A percentile compares a stretch with the other conserved stretches of the same genome.
phyloP scores from a whole-genome alignment of 163 green algal genomes.

The Chlorella variabilis region DNA sequence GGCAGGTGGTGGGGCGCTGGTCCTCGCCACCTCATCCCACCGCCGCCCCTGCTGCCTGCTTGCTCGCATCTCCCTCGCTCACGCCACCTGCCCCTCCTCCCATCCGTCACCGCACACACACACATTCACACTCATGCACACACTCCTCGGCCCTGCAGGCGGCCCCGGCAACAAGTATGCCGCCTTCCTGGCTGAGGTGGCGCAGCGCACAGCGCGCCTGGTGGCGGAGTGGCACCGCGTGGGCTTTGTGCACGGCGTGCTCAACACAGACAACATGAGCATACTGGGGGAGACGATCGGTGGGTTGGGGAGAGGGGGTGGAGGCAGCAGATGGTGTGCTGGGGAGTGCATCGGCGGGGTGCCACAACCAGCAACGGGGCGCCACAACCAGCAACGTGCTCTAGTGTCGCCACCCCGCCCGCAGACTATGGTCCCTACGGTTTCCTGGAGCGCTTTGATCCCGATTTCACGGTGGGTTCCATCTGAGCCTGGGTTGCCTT shows the following conservation, averaged over 20 bases:
- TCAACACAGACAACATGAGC: slow-evolving; percentile 99
- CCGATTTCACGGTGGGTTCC: slow-evolving; percentile 75
- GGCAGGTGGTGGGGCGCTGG: no score
- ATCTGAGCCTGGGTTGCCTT: not conserved
- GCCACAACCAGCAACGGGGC: no score
- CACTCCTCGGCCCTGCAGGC: not conserved
- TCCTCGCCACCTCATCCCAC: no score
- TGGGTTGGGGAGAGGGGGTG: slow-evolving; percentile 24
- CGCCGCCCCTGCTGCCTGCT: not conserved
- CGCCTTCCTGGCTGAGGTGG: slow-evolving; percentile 72
- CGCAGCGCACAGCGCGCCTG: slow-evolving; percentile 76
- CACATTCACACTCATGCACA: no score
- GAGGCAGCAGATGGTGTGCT: not conserved
- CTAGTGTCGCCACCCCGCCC: no score
- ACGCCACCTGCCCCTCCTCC: not conserved
- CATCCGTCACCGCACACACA: no score
- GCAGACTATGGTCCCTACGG: slow-evolving; percentile 67
- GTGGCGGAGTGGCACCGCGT: slow-evolving; percentile 90
- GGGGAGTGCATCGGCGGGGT: not conserved
- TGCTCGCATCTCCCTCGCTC: no score
- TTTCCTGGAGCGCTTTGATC: slow-evolving; percentile 70
- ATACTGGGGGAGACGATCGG: slow-evolving; percentile 91
- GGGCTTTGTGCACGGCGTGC: slow-evolving; percentile 93
- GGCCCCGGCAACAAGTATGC: slow-evolving; percentile 60
- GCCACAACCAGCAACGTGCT: no score